Base-by-base conservation (phyloP, 345 rosid species). In the Ceriops zippeliana region DNA sequence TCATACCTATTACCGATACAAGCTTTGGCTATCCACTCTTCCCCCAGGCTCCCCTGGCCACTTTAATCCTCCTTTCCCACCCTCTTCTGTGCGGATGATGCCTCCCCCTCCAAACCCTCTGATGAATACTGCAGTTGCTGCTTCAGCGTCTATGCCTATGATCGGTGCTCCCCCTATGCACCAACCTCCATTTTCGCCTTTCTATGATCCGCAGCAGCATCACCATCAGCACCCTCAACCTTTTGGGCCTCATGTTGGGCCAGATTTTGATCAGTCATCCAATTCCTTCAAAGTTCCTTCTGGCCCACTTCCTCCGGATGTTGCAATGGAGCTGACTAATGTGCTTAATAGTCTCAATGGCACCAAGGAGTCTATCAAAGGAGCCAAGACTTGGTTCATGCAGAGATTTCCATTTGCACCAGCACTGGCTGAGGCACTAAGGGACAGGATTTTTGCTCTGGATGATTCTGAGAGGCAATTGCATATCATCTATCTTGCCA, bases 331-430 rank as follows among this genome's bases (percentile, higher is more conserved):
- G 75, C 96, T 95, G 62, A 84, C 64, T 58, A 77, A 83, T 66
- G 86, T 95, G 60, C 79, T 96, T 63, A 85, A 80, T 69, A 89
- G 84, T 80, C 92, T 96, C 57, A 92, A 83, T 63, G 98, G 99
- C 11, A 96, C 99, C 58, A 96, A 96, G 84, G 99, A 96, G 73
- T 92, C 99, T 8, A 96, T 96, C 76, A 96, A 96, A 80, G 85
- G 96, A 75, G 92, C 98, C 66, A 96, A 96, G 86, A 78, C 81
- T 83, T 96, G 99, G 99, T 96, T 96, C 83, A 92, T 87, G 97
- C 98, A 96, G 79, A 89, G 98, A 74, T 84, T 93, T 79, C 85
- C 93, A 32, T 96, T 96, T 86, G 93, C 96, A 72, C 97, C 93
- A 19, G 93, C 96, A 67, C 86, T 96, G 54, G 96, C 98, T 10